Base-by-base conservation (phyloP, 371 early-diverging fungal genomes). In the Apophysomyces elegans region DNA sequence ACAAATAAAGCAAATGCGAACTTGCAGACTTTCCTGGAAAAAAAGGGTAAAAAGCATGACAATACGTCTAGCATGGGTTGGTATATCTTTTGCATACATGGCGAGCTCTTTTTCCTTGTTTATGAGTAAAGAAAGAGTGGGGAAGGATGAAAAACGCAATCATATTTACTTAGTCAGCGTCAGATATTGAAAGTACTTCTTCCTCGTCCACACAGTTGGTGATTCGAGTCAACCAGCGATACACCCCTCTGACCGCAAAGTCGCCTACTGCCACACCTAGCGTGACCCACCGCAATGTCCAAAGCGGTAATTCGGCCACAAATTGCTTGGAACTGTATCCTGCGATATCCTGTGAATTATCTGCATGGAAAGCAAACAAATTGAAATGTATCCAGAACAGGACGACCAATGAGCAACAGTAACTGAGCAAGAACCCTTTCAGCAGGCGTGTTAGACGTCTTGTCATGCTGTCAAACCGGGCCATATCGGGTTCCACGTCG, bases 341-440 rank as follows among this genome's bases (percentile, higher is more conserved):
- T 26, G 45, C 57, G 6, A 37, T 44, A 16, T 62, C 67, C 6
- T 59, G 50, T 7, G 39, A 32, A 36, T 60, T 38, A 59, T 83
- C 78, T n/a, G 79, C 72, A 35, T 85, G 77, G 65, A 88, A 86
- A 0, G 86, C 86, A 67, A 86, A 81, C 26, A 88, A 61, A 72
- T 84, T 88, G 57, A 86, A 88, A 59, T 86, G 85, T 58, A 85
- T 78, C 88, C 88, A 88, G 59, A 88, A 84, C 59, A 82, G 61
- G n/a, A 83, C 61, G 1, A 86, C 84, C 57, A 86, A 66, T 35
- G 66, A 73, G 62, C 62, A 84, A 56, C 76, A 88, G 64, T 72
- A 86, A 44, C 60, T 76, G n/a, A 69, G 69, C 5, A 79, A 43
- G 9, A 75, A 64, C 6, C 74, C 71, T 35, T 76, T 75, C n/a